These are phyloP conservation scores for Scenedesmus sp. DNA, from an alignment of 163 green algal genomes.

Conservation along the genomic window DNA sequence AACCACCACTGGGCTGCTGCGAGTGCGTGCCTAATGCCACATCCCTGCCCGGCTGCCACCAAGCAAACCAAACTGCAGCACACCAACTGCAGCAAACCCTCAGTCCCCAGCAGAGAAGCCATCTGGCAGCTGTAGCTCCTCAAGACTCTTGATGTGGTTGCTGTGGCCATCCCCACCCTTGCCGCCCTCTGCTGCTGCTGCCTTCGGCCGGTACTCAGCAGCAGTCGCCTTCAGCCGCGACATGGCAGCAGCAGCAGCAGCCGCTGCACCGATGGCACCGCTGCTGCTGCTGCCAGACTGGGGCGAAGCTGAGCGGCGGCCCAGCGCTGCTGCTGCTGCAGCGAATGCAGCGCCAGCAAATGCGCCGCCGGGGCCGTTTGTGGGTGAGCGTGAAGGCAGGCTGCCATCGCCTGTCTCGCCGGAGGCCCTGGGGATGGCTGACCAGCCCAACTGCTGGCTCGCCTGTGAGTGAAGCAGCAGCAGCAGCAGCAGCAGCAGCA, in stretches of 20 bases:
- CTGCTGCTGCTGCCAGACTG: background rate
- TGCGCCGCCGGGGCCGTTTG: background rate
- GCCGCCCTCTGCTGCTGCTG: background rate
- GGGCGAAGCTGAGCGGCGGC: background rate
- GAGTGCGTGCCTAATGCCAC: no score
- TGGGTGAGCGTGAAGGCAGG: background rate
- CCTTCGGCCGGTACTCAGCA: slow-evolving; percentile 1
- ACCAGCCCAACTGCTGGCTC: slow-evolving; percentile 40
- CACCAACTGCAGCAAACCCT: background rate
- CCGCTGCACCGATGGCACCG: background rate
- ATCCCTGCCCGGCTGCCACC: no score
- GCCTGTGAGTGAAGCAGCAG: slow-evolving; percentile 9
- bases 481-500: background rate
- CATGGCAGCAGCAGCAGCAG: background rate
- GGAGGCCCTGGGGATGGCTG: background rate
- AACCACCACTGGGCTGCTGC: no score
- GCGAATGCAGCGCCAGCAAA: background rate
- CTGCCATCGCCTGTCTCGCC: background rate
- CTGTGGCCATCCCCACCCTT: background rate
- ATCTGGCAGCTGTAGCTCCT: slow-evolving; percentile 38
- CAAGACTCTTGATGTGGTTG: slow-evolving; percentile 7
- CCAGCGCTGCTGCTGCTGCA: background rate
- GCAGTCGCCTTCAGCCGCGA: slow-evolving; percentile 14
- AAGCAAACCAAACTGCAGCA: background rate
- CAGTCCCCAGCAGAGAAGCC: slow-evolving; percentile 34